Evolutionary conservation across 768 basidiomycete genomes (phyloP), one percentile per base, ranked within the genome.

Genomic region (Lactarius sp.): DNA sequence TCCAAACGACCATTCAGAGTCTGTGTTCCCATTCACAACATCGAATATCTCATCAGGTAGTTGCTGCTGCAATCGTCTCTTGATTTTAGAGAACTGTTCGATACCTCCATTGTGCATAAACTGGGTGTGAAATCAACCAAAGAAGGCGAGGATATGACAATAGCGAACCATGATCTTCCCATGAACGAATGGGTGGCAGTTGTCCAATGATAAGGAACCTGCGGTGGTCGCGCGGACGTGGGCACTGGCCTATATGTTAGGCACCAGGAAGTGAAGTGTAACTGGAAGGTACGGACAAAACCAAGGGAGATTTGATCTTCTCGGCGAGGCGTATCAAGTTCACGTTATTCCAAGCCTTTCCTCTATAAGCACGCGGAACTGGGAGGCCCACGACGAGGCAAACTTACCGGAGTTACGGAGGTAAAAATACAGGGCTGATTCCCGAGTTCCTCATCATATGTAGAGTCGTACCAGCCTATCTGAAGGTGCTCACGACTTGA

Each of bases 81-180:
- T 98, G 68, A 98, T 83, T 62, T 79, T 77, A 50, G 75, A 75
- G 74, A 98, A 98, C 5, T 92, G 85, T 49, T 90, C 85, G 60
- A 99, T 90, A n/a, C 85, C 86, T 59, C 96, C 96, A 68, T 97
- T 98, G 74, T 95, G 94, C 94, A 98, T 98, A 76, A 91, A 98
- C 94, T 95, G 67, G 60, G 37, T 52, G 52, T 6, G 63, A 33
- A 18, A 41, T 51, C 55, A 56, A 51, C 44, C 33, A 56, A 53
- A 10, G 36, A 67, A 18, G 13, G 33, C 46, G 47, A 39, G 42
- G 34, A 20, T 22, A 27, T 18, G 31, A 12, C 31, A 20, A 18
- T 22, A 64, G 67, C 75, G 69, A 70, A 94, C 94, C 92, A 98
- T 97, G 53, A 99, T 77, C 71, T 90, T 94, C 10, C 90, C 92